Base-by-base conservation (phyloP, 2,329 filamentous ascomycete species). In the Periconia sp. region DNA sequence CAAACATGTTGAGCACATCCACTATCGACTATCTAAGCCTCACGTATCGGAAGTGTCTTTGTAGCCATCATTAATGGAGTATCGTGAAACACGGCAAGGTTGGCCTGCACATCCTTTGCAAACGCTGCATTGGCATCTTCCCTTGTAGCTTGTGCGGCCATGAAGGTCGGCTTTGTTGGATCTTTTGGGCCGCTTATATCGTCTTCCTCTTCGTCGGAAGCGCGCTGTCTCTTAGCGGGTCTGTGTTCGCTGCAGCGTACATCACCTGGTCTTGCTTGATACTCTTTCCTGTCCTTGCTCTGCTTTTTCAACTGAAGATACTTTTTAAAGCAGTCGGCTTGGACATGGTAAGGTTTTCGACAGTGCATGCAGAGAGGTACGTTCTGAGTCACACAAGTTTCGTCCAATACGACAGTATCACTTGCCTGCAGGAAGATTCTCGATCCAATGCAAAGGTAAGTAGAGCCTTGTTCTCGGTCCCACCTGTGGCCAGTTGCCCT, bases 11-110 rank as follows among this genome's bases (percentile, higher is more conserved):
- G 29, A 15, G 35, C 35, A 33, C 35, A 39, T 16, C 41, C 35
- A 34, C 41, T 40, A 26, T 48, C 28, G 24, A 43, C 22, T 16
- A 48, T 48, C 44, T 24, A 48, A 29, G 39, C 28, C 25, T 48
- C 34, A 22, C 40, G 40, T 13, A 48, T 48, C 11, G 28, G 44
- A 13, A 48, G 44, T 21, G 24, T 48, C 28, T 24, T 48, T 24
- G 34, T 43, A 17, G 40, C 40, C 28, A 43, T 48, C 24, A 48
- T 43, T 29, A 26, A 15, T 13, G 42, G 18, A 16, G 32, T 24
- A 19, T 41, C 5, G 17, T 11, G 15, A 19, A 31, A 23, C 23
- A 15, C 30, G 19, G 44, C 34, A 23, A 26, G 9, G 25, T 36
- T 40, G 21, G n/a, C n/a, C n/a, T n/a, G n/a, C n/a, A 46, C 17